Evolutionary conservation across 768 basidiomycete species (phyloP).

Genomic region (Boletus pseudopeckii): DNA sequence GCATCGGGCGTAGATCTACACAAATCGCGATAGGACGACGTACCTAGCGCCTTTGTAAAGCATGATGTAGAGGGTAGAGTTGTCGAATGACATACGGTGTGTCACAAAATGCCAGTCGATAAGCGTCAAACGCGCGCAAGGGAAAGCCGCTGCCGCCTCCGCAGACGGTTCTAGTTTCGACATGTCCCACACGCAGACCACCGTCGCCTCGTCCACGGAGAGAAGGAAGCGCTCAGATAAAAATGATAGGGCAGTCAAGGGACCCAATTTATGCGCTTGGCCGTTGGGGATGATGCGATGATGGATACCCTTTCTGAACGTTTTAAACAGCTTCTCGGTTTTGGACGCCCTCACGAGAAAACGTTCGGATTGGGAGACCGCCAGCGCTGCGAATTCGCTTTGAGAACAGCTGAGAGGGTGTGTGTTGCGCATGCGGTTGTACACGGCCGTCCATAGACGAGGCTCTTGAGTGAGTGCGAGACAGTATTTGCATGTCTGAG

Average conservation of each 20-base stretch:
- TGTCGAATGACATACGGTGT: slow-evolving; percentile 1
- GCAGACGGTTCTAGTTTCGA: neutral
- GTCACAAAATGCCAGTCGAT: slow-evolving; percentile 3
- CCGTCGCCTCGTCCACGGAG: slow-evolving; percentile 5
- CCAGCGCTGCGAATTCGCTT: slow-evolving; percentile 4
- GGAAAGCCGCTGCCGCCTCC: neutral
- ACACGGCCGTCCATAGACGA: slow-evolving; percentile 2
- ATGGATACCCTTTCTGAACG: neutral
- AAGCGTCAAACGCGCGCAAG: slow-evolving; percentile 4
- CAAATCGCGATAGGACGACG: neutral
- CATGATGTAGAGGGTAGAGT: slow-evolving; percentile 13
- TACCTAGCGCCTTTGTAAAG: slow-evolving; percentile 8
- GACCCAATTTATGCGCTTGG: neutral
- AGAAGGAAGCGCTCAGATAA: slow-evolving; percentile 12
- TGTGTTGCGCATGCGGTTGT: slow-evolving; percentile 1
- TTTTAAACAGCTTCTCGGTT: neutral
- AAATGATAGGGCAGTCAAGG: neutral
- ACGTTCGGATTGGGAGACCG: neutral
- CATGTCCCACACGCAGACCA: slow-evolving; percentile 15
- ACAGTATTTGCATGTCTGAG: slow-evolving; percentile 9
- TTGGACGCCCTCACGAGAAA: slow-evolving; percentile 8
- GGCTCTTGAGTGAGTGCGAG: neutral
- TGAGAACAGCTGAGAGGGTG: slow-evolving; percentile 1
- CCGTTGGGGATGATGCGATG: neutral
- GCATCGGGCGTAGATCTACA: neutral